Evolutionary conservation across 306 rosid species (phyloP).

Genomic region (Casuarina cunninghamiana): DNA sequence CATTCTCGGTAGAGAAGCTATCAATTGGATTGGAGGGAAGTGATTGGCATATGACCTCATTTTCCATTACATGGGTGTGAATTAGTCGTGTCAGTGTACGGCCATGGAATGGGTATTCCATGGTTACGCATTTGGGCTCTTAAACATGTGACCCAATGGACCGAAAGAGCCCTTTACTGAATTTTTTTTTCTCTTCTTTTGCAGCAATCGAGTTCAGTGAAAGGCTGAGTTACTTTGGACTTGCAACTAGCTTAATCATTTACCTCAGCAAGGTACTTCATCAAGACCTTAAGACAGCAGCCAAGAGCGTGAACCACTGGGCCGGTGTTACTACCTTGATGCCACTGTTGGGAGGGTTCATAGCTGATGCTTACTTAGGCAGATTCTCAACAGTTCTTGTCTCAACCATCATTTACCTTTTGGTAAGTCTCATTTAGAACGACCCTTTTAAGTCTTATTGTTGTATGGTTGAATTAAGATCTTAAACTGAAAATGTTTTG

Average conservation of each 20-base stretch:
- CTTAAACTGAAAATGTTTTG: conserved; percentile 7
- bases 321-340: conserved; percentile 82
- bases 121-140: neutral
- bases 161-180: neutral
- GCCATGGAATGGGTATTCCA: neutral
- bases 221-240: conserved; percentile 84
- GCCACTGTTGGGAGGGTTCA: conserved; percentile 85
- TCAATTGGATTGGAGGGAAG: no score
- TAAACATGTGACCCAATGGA: neutral
- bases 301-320: conserved; percentile 85
- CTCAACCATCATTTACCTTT: conserved; percentile 61
- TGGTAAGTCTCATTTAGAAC: conserved; percentile 42
- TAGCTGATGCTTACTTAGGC: conserved; percentile 91
- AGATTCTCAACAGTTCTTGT: conserved; percentile 70
- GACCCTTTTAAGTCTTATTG: neutral
- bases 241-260: conserved; percentile 78
- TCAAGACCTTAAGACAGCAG: conserved; percentile 81
- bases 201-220: conserved; percentile 94
- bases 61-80: no score
- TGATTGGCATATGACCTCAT: no score
- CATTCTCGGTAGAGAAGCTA: neutral
- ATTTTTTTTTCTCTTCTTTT: conserved; percentile 4
- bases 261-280: conserved; percentile 77
- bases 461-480: neutral
- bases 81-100: no score